phyloP scores from a whole-genome alignment of 2,329 filamentous ascomycete genomes.

The Clathrospora elynae region DNA sequence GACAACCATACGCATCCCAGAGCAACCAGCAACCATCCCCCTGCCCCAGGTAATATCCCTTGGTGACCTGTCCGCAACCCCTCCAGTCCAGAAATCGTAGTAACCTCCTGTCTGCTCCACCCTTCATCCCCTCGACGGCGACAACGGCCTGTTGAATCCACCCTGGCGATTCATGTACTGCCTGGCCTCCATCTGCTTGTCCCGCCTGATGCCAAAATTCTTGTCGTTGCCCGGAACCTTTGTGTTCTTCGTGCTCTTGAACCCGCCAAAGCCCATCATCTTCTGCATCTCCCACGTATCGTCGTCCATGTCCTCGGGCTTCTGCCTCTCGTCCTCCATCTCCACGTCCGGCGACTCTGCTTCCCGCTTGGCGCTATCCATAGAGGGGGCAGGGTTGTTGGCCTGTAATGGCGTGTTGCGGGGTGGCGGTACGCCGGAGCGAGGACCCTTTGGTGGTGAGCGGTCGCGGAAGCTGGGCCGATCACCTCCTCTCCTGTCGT shows the following conservation, averaged over 20 bases:
- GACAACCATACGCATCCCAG: too few species aligned
- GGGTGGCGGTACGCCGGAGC: slow-evolving; percentile 21
- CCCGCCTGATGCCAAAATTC: slow-evolving; percentile 79
- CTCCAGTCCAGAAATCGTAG: background rate
- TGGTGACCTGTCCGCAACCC: background rate
- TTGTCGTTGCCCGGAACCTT: slow-evolving; percentile 85
- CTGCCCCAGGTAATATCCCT: too few species aligned
- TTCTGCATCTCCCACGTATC: slow-evolving; percentile 79
- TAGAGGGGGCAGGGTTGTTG: too few species aligned
- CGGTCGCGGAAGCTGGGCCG: slow-evolving; percentile 12
- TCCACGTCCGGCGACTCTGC: slow-evolving; percentile 34
- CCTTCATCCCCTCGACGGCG: slow-evolving; percentile 44
- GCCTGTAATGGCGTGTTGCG: too few species aligned
- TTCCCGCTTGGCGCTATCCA: too few species aligned
- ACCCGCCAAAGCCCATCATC: slow-evolving; percentile 88
- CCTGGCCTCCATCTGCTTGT: slow-evolving; percentile 92
- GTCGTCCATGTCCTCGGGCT: slow-evolving; percentile 54
- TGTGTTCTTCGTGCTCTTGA: slow-evolving; percentile 84
- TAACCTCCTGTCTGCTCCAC: background rate
- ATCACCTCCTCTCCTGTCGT: slow-evolving; percentile 21
- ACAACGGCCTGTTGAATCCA: slow-evolving; percentile 80
- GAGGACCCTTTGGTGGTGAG: slow-evolving; percentile 36
- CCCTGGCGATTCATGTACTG: slow-evolving; percentile 94
- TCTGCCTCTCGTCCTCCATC: slow-evolving; percentile 36
- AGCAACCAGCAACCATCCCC: too few species aligned